Conservation (phyloP, 345 rosid genomes). For the Melastoma malabathricum region DNA sequence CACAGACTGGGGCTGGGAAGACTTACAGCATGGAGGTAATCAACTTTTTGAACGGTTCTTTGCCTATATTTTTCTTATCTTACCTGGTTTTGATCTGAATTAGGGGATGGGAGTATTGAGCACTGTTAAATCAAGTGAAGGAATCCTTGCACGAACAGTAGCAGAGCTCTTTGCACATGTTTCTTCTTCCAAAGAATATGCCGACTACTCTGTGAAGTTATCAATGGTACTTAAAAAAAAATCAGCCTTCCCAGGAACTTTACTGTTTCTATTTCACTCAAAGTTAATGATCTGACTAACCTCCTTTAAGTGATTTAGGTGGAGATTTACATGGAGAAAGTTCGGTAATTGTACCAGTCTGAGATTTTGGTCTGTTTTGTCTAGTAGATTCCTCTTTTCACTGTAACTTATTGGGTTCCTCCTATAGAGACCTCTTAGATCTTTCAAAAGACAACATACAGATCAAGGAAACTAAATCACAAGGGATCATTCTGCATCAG, state of each 20-base stretch:
- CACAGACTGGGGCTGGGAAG: conserved; percentile 94
- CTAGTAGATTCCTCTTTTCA: too few species aligned
- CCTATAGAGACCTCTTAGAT: conserved; percentile 65
- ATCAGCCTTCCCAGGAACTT: too few species aligned
- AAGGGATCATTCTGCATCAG: conserved; percentile 54
- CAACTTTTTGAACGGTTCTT: background rate
- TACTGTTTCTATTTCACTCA: background rate
- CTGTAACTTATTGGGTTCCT: background rate
- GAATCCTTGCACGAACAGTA: conserved; percentile 61
- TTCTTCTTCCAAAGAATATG: conserved; percentile 28
- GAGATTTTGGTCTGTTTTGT: background rate
- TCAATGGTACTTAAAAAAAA: conserved; percentile 61
- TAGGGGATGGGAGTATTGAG: conserved; percentile 58
- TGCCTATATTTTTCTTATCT: too few species aligned
- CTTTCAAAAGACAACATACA: conserved; percentile 68
- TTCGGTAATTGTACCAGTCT: conserved; percentile 30
- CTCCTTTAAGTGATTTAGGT: conserved; percentile 30
- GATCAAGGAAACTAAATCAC: conserved; percentile 66
- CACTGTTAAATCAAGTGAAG: conserved; percentile 45
- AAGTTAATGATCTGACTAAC: conserved; percentile 2
- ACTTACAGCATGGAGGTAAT: conserved; percentile 80
- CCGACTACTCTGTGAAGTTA: conserved; percentile 41
- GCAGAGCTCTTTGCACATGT: conserved; percentile 50
- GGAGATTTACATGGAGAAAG: conserved; percentile 94
- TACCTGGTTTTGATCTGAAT: background rate